Percentiles rank a stretch among this genome's conserved stretches.
These are phyloP conservation scores for Huiozyma sinensis DNA, from an alignment of 805 yeast species.

Conservation along the genomic window DNA sequence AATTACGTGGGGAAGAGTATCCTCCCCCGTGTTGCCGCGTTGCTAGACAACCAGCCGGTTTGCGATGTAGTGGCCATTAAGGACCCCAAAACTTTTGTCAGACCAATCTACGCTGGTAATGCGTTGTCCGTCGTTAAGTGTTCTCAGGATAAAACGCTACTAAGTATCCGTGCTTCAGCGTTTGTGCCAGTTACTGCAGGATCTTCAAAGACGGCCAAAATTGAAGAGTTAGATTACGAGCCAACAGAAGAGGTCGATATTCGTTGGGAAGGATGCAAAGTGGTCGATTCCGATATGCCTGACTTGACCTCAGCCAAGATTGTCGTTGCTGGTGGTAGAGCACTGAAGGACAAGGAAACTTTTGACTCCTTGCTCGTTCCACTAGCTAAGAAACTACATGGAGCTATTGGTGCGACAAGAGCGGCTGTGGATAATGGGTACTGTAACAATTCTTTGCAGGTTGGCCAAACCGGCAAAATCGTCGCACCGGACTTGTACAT, in stretches of 20 bases:
- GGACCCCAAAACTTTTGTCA: slow-evolving; percentile 50
- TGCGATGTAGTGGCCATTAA: slow-evolving; percentile 68
- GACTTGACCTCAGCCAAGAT: slow-evolving; percentile 74
- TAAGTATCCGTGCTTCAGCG: slow-evolving; percentile 80
- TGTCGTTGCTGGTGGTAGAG: slow-evolving; percentile 91
- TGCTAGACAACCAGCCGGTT: slow-evolving; percentile 77
- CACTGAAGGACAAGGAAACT: slow-evolving; percentile 79
- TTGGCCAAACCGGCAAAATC: slow-evolving; percentile 96
- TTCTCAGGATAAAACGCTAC: slow-evolving; percentile 50
- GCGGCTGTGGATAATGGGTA: slow-evolving; percentile 96
- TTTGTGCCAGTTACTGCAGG: slow-evolving; percentile 32
- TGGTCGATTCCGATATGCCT: slow-evolving; percentile 72
- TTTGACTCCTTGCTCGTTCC: slow-evolving; percentile 73
- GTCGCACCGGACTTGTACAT: slow-evolving; percentile 93
- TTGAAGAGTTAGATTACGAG: slow-evolving; percentile 19
- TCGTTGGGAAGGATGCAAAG: slow-evolving; percentile 60
- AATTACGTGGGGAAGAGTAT: slow-evolving; percentile 83
- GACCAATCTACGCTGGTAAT: slow-evolving; percentile 96
- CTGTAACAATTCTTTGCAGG: slow-evolving; percentile 92
- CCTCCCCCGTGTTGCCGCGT: slow-evolving; percentile 78
- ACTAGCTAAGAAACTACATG: slow-evolving; percentile 70
- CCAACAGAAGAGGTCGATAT: not conserved
- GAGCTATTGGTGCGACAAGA: slow-evolving; percentile 95
- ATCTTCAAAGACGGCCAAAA: slow-evolving; percentile 36
- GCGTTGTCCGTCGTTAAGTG: slow-evolving; percentile 74